Conservation (phyloP, 129 eudicot genomes). For the Gnaphalium uliginosum region DNA sequence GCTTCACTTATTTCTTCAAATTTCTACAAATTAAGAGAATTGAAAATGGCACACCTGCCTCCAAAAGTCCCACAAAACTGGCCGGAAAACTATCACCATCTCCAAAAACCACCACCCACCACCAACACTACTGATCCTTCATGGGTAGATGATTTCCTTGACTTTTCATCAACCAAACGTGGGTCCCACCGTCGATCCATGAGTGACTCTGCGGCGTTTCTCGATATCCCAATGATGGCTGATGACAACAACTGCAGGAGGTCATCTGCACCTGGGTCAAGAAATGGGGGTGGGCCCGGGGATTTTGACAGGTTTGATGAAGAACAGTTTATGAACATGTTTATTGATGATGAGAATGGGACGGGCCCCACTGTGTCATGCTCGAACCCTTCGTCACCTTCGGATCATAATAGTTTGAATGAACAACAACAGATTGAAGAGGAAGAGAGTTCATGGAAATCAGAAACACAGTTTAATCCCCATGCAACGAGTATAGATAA, state of each 20-base stretch:
- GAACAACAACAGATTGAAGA: slow-evolving; percentile 64
- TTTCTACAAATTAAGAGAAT: neutral
- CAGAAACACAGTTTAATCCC: slow-evolving; percentile 39
- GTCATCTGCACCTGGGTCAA: slow-evolving; percentile 39
- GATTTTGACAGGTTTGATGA: slow-evolving; percentile 76
- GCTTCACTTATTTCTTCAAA: slow-evolving; percentile 19
- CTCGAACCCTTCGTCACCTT: slow-evolving; percentile 77
- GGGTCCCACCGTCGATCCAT: slow-evolving; percentile 76
- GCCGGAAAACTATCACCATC: slow-evolving; percentile 52
- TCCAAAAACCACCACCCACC: slow-evolving; percentile 49
- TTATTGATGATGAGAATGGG: slow-evolving; percentile 47
- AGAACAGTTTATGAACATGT: slow-evolving; percentile 91
- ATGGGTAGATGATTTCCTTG: slow-evolving; percentile 85
- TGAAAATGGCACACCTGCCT: slow-evolving; percentile 78
- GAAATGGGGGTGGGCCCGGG: neutral
- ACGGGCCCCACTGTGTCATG: slow-evolving; percentile 47
- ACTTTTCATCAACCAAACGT: slow-evolving; percentile 73
- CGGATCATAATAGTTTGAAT: slow-evolving; percentile 66
- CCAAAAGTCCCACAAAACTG: slow-evolving; percentile 81
- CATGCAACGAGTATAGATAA: slow-evolving; percentile 38
- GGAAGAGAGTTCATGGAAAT: slow-evolving; percentile 61
- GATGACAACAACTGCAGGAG: slow-evolving; percentile 36
- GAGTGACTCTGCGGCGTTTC: slow-evolving; percentile 84
- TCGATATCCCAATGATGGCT: slow-evolving; percentile 50
- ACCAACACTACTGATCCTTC: slow-evolving; percentile 41